Percentiles rank a stretch among this genome's conserved stretches.
phyloP scores from a whole-genome alignment of 1,139 yeast species.

The Saccharomycopsis hybrid region DNA sequence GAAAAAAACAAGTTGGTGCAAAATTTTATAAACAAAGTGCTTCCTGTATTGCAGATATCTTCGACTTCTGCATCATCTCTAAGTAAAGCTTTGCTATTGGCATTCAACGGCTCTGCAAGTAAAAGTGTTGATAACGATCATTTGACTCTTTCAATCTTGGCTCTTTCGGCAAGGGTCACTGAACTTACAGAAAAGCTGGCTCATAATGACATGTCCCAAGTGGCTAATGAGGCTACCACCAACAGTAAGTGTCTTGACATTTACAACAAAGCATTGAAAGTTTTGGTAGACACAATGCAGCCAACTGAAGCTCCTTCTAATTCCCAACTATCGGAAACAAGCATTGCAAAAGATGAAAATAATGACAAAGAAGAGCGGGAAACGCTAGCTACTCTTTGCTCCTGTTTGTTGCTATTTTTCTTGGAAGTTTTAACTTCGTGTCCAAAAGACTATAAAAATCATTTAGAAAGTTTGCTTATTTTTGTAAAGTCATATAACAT shows the following conservation, averaged over 20 bases:
- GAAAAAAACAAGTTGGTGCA: slow-evolving; percentile 10
- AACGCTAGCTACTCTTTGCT: not conserved
- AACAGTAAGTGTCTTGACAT: slow-evolving; percentile 1
- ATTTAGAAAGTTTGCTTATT: slow-evolving; percentile 8
- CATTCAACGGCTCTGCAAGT: slow-evolving; percentile 6
- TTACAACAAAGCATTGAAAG: slow-evolving; percentile 9
- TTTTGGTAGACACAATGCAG: slow-evolving; percentile 5
- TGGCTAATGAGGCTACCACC: not conserved
- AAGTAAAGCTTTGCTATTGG: not conserved
- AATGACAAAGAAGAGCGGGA: not conserved
- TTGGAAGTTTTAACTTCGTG: slow-evolving; percentile 13
- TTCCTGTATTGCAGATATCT: slow-evolving; percentile 10
- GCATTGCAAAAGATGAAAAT: not conserved
- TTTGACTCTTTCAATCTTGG: slow-evolving; percentile 12
- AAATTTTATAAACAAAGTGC: slow-evolving; percentile 6
- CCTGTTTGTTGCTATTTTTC: slow-evolving; percentile 14
- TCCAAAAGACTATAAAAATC: slow-evolving; percentile 6
- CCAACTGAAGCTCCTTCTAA: not conserved
- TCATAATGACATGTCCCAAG: not conserved
- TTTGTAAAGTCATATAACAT: slow-evolving; percentile 13
- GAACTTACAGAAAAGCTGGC: slow-evolving; percentile 6
- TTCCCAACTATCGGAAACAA: not conserved
- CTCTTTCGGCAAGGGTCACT: slow-evolving; percentile 6
- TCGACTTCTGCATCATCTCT: not conserved
- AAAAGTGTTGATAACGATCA: slow-evolving; percentile 1